Percentiles rank a stretch among this genome's conserved stretches.
Evolutionary conservation across 2,329 filamentous ascomycete genomes (phyloP).

Genomic region (Zasmidium citrigriseum): DNA sequence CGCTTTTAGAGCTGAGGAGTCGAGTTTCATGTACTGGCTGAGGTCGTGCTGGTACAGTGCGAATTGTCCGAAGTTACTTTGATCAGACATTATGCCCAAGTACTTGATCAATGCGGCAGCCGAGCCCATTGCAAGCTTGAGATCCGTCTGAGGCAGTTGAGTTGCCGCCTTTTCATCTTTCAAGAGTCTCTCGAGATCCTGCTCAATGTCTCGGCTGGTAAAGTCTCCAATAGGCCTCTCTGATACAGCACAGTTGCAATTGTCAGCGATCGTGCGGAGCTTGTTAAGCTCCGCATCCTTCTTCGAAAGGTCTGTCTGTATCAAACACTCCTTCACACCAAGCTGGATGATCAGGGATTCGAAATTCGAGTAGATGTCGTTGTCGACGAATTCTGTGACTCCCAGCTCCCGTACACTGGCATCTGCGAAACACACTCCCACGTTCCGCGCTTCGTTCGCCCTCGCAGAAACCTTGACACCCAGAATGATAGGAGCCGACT

Average conservation of each 20-base stretch:
- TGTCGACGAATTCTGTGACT: constrained; percentile 98
- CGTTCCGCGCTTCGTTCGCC: constrained; percentile 77
- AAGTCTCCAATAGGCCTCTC: constrained; percentile 79
- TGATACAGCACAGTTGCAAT: constrained; percentile 85
- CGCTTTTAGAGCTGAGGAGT: constrained; percentile 89
- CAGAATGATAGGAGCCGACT: constrained; percentile 89
- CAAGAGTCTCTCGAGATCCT: constrained; percentile 83
- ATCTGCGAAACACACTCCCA: constrained; percentile 97
- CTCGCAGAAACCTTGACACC: constrained; percentile 92
- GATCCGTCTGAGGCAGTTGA: constrained; percentile 81
- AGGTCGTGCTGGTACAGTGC: constrained; percentile 96
- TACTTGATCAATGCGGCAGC: constrained; percentile 94
- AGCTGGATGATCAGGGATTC: constrained; percentile 95
- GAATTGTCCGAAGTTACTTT: constrained; percentile 95
- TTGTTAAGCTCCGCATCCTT: constrained; percentile 90
- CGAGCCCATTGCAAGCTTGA: constrained; percentile 95
- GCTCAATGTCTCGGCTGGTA: constrained; percentile 87
- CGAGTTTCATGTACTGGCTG: constrained; percentile 96
- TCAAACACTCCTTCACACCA: constrained; percentile 87
- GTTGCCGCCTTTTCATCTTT: constrained; percentile 80
- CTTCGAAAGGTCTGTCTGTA: constrained; percentile 75
- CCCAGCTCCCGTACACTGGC: constrained; percentile 93
- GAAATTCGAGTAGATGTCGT: constrained; percentile 97
- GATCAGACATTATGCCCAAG: constrained; percentile 82
- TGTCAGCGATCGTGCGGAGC: constrained; percentile 84